Evolutionary conservation across 129 eudicot genomes (phyloP).

Genomic region (Scalesia atractyloides): DNA sequence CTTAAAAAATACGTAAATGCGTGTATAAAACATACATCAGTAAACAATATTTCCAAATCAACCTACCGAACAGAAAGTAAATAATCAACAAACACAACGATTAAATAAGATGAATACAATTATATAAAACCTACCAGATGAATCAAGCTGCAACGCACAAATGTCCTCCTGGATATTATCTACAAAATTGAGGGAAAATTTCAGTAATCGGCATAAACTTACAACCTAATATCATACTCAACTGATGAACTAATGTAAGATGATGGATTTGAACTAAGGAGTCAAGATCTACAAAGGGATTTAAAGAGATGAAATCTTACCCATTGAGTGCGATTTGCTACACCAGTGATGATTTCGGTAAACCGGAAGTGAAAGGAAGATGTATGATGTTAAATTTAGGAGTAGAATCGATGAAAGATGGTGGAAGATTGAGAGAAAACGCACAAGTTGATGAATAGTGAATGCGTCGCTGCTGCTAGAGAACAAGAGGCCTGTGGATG

Average conservation of each 20-base stretch:
- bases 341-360: background rate
- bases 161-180: constrained; percentile 67
- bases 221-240: background rate
- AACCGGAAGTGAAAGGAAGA: constrained; percentile 7
- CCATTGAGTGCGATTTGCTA: background rate
- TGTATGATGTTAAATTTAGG: background rate
- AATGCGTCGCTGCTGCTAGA: background rate
- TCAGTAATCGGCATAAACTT: background rate
- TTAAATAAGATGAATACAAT: background rate
- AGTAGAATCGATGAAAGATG: background rate
- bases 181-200: constrained; percentile 14
- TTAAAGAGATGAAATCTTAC: background rate
- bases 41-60: background rate
- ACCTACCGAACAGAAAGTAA: background rate
- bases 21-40: background rate
- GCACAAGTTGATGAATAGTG: background rate
- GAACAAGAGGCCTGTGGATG: background rate
- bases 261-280: background rate
- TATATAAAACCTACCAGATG: constrained; percentile 47
- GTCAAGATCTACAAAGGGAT: background rate
- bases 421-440: constrained; percentile 3
- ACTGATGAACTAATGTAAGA: too few species aligned
- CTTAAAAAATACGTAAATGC: too few species aligned
- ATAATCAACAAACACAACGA: background rate
- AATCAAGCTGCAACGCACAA: constrained; percentile 81